Percentiles rank a stretch among this genome's conserved stretches.
These are phyloP conservation scores for Talaromyces verruculosus DNA, from an alignment of 2,329 filamentous ascomycete species.

Conservation along the genomic window DNA sequence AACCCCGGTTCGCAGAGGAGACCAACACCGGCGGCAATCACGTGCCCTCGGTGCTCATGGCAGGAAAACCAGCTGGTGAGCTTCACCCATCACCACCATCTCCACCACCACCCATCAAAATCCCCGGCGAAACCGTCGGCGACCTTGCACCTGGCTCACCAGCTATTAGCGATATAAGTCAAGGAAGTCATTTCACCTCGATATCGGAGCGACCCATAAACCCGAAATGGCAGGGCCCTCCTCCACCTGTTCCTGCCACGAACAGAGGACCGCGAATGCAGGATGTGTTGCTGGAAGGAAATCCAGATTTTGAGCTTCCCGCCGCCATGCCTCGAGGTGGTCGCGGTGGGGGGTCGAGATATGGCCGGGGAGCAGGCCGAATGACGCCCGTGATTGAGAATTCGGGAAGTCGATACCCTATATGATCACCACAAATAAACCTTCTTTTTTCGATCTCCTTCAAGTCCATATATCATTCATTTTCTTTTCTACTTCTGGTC, in stretches of 20 bases:
- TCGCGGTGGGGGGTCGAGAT: conserved; percentile 23
- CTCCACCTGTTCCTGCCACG: conserved; percentile 48
- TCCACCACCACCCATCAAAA: conserved; percentile 35
- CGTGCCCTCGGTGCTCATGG: conserved; percentile 40
- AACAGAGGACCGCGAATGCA: conserved; percentile 55
- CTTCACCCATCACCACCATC: conserved; percentile 25
- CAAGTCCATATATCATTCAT: not conserved
- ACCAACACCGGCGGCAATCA: conserved; percentile 30
- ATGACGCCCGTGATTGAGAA: conserved; percentile 24
- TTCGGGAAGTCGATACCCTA: conserved; percentile 11
- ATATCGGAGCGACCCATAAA: conserved; percentile 87
- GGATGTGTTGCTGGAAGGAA: conserved; percentile 73
- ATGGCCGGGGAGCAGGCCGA: conserved; percentile 18
- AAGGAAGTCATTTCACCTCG: conserved; percentile 83
- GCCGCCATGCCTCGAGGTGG: conserved; percentile 27
- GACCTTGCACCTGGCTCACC: conserved; percentile 65
- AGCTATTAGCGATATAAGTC: conserved; percentile 59
- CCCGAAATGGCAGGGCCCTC: conserved; percentile 69
- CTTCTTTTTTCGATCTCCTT: not conserved
- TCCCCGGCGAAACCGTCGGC: conserved; percentile 64
- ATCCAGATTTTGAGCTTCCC: conserved; percentile 82
- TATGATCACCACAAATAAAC: not conserved
- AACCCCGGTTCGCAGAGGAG: conserved; percentile 75
- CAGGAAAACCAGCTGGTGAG: conserved; percentile 40
- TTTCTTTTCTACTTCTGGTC: not conserved